phyloP scores from a whole-genome alignment of 179 eudicot genomes.

The Pouteria campechiana region DNA sequence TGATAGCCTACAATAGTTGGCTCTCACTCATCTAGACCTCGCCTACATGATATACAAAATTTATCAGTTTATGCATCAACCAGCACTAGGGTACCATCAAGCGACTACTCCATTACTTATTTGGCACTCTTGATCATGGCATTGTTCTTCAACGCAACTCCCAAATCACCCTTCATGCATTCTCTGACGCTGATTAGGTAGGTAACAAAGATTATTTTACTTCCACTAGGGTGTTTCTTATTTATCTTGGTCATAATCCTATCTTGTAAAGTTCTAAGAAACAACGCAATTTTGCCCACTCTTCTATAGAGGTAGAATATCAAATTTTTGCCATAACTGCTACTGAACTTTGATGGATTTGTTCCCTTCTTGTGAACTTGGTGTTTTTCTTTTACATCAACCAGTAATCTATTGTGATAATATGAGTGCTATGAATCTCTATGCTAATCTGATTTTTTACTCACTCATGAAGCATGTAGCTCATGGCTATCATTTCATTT shows the following conservation, averaged over 20 bases:
- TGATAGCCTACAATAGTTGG: too few relatives aligned
- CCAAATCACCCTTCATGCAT: background rate
- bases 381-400: background rate
- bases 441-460: background rate
- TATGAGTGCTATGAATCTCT: background rate
- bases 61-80: background rate
- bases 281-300: background rate
- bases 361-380: background rate
- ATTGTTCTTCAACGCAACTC: background rate
- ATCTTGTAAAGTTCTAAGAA: background rate
- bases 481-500: too few relatives aligned
- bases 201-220: background rate
- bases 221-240: background rate
- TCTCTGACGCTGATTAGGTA: background rate
- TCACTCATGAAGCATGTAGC: background rate
- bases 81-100: background rate
- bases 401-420: background rate
- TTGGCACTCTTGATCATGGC: background rate
- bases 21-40: background rate
- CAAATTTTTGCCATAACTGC: background rate
- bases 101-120: background rate
- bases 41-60: background rate
- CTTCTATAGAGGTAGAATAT: background rate
- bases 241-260: background rate
- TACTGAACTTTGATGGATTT: background rate